Percentiles rank a stretch among this genome's conserved stretches.
Conservation (phyloP, 169 alveolate genomes). For the Cryptosporidium sp. region DNA sequence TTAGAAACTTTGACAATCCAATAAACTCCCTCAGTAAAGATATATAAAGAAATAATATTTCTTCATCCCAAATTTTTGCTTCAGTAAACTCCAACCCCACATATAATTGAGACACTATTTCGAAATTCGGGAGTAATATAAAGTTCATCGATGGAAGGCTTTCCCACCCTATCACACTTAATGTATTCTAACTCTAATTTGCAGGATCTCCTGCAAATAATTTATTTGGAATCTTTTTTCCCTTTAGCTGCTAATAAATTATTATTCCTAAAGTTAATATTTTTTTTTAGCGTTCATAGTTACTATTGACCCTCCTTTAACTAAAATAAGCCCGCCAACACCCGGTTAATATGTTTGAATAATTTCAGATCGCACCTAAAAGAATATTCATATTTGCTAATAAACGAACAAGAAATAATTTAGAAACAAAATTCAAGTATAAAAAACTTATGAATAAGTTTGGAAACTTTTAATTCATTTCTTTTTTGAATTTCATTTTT, state of each 20-base stretch:
- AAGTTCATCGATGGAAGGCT: constrained; percentile 7
- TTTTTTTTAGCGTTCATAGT: neutral
- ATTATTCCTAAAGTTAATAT: neutral
- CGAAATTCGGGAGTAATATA: constrained; percentile 34
- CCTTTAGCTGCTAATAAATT: neutral
- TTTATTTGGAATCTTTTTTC: neutral
- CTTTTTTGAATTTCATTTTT: too few relatives aligned
- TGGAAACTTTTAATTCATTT: neutral
- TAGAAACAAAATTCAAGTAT: neutral
- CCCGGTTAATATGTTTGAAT: neutral
- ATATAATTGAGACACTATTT: constrained; percentile 34
- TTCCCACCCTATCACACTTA: neutral
- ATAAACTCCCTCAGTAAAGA: constrained; percentile 23
- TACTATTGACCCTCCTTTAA: constrained; percentile 25
- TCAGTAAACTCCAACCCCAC: constrained; percentile 29
- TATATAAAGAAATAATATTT: constrained; percentile 21
- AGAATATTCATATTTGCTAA: neutral
- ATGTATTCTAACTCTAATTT: neutral
- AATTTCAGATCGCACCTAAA: constrained; percentile 27
- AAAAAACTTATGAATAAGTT: neutral
- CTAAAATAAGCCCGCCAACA: neutral
- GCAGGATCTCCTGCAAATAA: constrained; percentile 4
- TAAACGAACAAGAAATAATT: too few relatives aligned
- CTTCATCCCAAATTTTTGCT: constrained; percentile 34
- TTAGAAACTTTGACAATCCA: constrained; percentile 12